Percentiles rank a stretch among this genome's conserved stretches.
phyloP scores from a whole-genome alignment of 192 early-diverging fungal species.

The Linnemannia zychae region DNA sequence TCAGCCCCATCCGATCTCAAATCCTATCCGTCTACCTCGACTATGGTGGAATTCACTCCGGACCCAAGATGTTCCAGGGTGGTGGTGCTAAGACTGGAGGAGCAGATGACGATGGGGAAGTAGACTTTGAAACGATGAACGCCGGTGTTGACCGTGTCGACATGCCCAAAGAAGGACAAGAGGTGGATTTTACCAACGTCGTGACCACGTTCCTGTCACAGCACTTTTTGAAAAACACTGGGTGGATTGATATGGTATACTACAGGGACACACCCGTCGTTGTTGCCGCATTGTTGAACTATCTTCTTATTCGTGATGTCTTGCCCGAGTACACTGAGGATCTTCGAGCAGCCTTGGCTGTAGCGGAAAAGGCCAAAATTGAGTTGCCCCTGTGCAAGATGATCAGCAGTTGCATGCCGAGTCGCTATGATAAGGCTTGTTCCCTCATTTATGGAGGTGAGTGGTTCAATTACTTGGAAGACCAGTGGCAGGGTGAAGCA shows the following conservation, averaged over 20 bases:
- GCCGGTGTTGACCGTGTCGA: slow-evolving; percentile 59
- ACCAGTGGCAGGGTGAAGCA: slow-evolving; percentile 27
- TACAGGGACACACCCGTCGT: slow-evolving; percentile 59
- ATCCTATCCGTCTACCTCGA: slow-evolving; percentile 65
- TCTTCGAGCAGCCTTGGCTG: slow-evolving; percentile 57
- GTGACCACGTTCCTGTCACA: slow-evolving; percentile 66
- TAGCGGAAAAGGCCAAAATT: slow-evolving; percentile 56
- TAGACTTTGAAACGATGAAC: slow-evolving; percentile 60
- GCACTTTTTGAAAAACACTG: slow-evolving; percentile 58
- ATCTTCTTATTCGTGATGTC: slow-evolving; percentile 62
- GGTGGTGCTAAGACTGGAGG: slow-evolving; percentile 48
- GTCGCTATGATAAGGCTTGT: slow-evolving; percentile 69
- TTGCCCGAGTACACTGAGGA: slow-evolving; percentile 67
- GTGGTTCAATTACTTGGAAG: slow-evolving; percentile 46
- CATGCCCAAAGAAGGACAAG: slow-evolving; percentile 53
- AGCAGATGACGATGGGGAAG: slow-evolving; percentile 46
- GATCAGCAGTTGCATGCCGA: slow-evolving; percentile 51
- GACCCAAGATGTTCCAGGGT: slow-evolving; percentile 65
- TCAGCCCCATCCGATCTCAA: slow-evolving; percentile 49
- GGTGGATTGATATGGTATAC: slow-evolving; percentile 64
- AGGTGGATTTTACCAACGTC: slow-evolving; percentile 59
- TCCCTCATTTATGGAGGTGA: slow-evolving; percentile 63
- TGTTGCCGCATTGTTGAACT: slow-evolving; percentile 63
- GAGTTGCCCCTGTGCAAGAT: slow-evolving; percentile 66
- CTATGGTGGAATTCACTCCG: slow-evolving; percentile 66